Base-by-base conservation (phyloP, 495 filamentous ascomycete genomes). In the Xylaria intraflava region DNA sequence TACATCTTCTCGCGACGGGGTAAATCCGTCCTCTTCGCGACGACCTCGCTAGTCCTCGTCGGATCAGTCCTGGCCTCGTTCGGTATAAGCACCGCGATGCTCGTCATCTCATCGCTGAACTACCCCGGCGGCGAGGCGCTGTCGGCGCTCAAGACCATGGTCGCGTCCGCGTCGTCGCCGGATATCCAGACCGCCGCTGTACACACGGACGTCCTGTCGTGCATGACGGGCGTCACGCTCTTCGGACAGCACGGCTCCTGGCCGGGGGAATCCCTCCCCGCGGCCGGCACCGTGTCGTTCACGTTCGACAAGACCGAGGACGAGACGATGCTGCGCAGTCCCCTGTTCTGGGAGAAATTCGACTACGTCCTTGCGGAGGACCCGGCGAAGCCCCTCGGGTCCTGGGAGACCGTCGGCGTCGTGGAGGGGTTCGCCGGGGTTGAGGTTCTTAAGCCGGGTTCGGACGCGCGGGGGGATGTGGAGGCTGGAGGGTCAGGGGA, bases 171-270 rank as follows among this genome's bases (percentile, higher is more conserved):
- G 33, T 59, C 65, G 17, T 59, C 61, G 7, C 71, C 78, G 41
- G 48, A 53, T 27, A 49, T 62, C 17, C 49, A 59, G 33, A 55
- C 61, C 16, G 64, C 74, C 12, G 59, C 70, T 19, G 78, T 94
- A 31, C 87, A 97, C 62, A 80, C 94, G 46, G 90, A 92, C 51
- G 93, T 93, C 29, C 70, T 93, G 4, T 83, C 86, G 19, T 96
- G 90, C 68, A 96, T 96, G 80, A 96, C 93, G 24, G 93, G 93
- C 44, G 82, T 96, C 11, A 95, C 92, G 0, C 81, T 91, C 8
- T 99, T 99, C 63, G 76, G 88, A 14, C 79, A 89, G 57, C 58
- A 66, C 38, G 59, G 59, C 27, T 35, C 56, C 51, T 51, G 43
- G 29, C 67, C 59, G 16, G 47, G 43, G 22, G 50, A 58, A 8